Evolutionary conservation across 495 filamentous ascomycete species (phyloP), one percentile per base, ranked within the genome.

Genomic region (Pseudomonodictys pantanalensis): DNA sequence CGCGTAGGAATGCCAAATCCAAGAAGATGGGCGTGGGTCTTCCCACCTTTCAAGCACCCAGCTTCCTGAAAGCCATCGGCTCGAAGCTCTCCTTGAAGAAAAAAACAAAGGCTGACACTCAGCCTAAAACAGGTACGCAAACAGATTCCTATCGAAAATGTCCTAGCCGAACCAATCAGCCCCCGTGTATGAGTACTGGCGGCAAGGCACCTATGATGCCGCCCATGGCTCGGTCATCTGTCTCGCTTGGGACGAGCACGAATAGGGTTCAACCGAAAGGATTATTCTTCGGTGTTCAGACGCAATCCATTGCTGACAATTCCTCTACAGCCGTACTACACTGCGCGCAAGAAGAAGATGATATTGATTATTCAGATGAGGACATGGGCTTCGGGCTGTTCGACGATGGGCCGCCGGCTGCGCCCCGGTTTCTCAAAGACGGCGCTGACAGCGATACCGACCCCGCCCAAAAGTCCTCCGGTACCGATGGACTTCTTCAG

Each of bases 171-270:
- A 56, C 51, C 8, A 43, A 30, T 1, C 59, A 62, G 30, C 17
- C 45, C 7, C 6, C 56, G 4, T 51, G 52, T 17, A 57, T 15
- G 41, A 42, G 38, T 22, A 62, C 58, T 7, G 58, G 58, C 18
- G 58, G 58, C 0, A 58, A 53, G 20, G 58, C 63, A 2, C 58
- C 52, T 18, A 38, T 35, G 6, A 56, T 18, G 53, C 58, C 62
- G 30, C 58, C 62, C 17, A 58, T 52, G 6, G 29, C 10, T 28
- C 53, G 47, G 29, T 46, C 54, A 5, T 33, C 54, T n/a, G 54
- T 54, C 2, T 58, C 53, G 26, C 54, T 26, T 23, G 58, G 41
- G 15, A 51, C 58, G 10, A 46, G 26, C 9, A 41, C 43, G 20
- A 5, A 18, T n/a, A 1, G 2, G 15, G n/a, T 41, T 25, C 32